phyloP scores from a whole-genome alignment of 805 yeast species.

The Ascoidea tarda region DNA sequence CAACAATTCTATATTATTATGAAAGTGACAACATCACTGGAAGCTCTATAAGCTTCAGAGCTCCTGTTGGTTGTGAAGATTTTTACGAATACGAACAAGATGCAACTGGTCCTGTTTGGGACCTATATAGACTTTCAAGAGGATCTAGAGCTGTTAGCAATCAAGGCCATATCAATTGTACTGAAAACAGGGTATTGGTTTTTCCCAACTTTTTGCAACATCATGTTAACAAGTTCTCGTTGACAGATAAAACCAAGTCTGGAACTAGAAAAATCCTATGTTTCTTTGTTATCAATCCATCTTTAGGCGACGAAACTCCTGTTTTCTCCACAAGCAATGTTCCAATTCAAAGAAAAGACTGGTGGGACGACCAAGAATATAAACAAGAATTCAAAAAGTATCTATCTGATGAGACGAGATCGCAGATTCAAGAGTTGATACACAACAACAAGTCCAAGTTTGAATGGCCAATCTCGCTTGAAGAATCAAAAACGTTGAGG shows the following conservation, averaged over 20 bases:
- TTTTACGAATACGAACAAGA: conserved; percentile 23
- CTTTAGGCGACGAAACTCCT: conserved; percentile 11
- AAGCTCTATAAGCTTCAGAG: conserved; percentile 20
- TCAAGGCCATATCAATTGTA: conserved; percentile 18
- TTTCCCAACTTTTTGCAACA: conserved; percentile 27
- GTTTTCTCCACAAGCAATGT: conserved; percentile 19
- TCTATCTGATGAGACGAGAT: background rate
- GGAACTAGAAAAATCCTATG: conserved; percentile 27
- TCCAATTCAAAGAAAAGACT: conserved; percentile 24
- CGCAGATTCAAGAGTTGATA: background rate
- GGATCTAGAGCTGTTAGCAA: conserved; percentile 15
- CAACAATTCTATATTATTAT: conserved; percentile 25
- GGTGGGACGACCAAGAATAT: conserved; percentile 16
- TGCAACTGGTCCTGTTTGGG: conserved; percentile 16
- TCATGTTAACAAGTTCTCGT: conserved; percentile 24
- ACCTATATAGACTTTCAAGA: conserved; percentile 19
- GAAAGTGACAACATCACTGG: conserved; percentile 21
- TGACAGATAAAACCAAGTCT: conserved; percentile 20
- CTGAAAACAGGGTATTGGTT: conserved; percentile 18
- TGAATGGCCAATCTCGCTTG: conserved; percentile 13
- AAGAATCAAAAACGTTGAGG: conserved; percentile 17
- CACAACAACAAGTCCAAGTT: background rate
- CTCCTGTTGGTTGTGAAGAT: conserved; percentile 9
- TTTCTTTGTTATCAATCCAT: conserved; percentile 24
- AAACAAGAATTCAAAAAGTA: conserved; percentile 3